Evolutionary conservation across 352 stramenopile species (phyloP), one percentile per base, ranked within the genome.

Genomic region (Phytophthora constricta): DNA sequence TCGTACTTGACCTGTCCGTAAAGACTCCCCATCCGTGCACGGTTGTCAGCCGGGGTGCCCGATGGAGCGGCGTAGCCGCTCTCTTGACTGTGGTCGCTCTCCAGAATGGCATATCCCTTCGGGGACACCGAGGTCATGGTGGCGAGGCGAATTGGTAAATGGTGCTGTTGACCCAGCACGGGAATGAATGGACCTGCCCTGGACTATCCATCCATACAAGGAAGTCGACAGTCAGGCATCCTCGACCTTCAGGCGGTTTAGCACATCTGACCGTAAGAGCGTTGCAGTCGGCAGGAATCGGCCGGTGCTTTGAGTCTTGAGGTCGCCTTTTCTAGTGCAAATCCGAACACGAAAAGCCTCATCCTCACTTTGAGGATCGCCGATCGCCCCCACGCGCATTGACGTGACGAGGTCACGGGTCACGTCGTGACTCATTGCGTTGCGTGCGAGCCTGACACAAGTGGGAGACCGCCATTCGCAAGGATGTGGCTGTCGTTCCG

Each of bases 1-100:
- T 63, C 61, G 33, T 62, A 59, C 48, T 70, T 62, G 62, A 71
- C 45, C 31, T 59, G 63, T 37, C 55, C 39, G 14, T 70, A 27
- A 13, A 60, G 7, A 54, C 47, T 54, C 5, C 16, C 27, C 8
- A 43, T 39, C 11, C 27, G 48, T n/a, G 17, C 28, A 0, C 28
- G 26, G 25, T 43, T 55, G 27, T 43, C 48, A 17, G 48, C 27
- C 17, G 48, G 48, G 34, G 48, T 55, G 48, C 17, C 48, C 8
- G 20, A 16, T 10, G 17, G 4, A 23, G 25, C 47, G 49, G 34
- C 48, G 33, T 63, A 39, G 45, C 56, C 45, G 31, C 56, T 63
- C 45, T 65, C 58, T 20, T 53, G 48, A 22, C 48, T 55, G 27
- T 43, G 48, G 48, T 65, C 49, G 23, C 58, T 59, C 28, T 66